Percentiles rank a stretch among this genome's conserved stretches.
Conservation (phyloP, 2,329 filamentous ascomycete genomes). For the Geosmithia putterillii region DNA sequence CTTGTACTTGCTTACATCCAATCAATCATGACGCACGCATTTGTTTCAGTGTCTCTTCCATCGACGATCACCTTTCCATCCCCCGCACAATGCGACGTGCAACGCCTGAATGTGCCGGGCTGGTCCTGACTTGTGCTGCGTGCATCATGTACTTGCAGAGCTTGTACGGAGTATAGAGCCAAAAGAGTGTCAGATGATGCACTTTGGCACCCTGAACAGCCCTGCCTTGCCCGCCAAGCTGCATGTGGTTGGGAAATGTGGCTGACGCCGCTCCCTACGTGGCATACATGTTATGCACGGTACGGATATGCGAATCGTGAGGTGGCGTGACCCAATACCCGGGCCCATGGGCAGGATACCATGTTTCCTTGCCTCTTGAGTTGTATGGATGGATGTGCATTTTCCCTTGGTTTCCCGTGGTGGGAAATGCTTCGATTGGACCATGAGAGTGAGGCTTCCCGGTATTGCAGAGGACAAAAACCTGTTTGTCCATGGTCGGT, state of each 20-base stretch:
- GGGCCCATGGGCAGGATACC: neutral
- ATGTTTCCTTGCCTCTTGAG: too few species aligned
- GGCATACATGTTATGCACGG: neutral
- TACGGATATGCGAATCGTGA: neutral
- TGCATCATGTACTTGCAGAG: too few species aligned
- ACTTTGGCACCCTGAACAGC: too few species aligned
- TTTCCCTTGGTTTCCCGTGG: too few species aligned
- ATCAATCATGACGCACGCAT: neutral
- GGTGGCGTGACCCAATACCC: neutral
- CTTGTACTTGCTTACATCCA: too few species aligned
- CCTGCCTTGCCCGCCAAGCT: too few species aligned
- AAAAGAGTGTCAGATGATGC: neutral
- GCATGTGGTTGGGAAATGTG: neutral
- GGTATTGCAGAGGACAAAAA: too few species aligned
- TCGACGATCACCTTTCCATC: neutral
- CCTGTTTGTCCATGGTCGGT: too few species aligned
- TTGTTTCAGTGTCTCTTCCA: neutral
- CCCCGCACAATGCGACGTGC: neutral
- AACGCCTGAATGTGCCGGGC: neutral
- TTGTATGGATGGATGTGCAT: too few species aligned
- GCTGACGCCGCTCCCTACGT: neutral
- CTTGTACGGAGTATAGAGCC: neutral
- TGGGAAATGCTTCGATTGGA: too few species aligned
- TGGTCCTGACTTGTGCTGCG: too few species aligned
- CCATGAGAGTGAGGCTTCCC: too few species aligned